Evolutionary conservation across 352 stramenopile species (phyloP).

Genomic region (Globisporangium cystogenes): DNA sequence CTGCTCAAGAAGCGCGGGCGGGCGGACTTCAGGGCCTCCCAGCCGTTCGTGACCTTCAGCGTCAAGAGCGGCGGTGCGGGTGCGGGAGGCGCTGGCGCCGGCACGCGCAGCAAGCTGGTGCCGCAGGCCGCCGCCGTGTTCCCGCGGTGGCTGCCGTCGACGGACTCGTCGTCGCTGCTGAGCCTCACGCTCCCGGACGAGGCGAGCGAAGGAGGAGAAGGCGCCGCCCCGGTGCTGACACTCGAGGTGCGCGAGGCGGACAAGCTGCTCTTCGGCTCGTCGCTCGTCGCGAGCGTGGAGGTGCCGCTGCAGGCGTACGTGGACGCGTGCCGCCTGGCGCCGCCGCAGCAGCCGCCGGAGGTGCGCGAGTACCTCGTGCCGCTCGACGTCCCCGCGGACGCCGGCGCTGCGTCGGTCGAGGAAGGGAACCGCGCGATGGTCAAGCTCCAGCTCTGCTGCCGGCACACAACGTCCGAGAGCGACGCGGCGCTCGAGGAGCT

Average conservation of each 20-base stretch:
- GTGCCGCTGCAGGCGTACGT: constrained; percentile 51
- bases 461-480: constrained; percentile 17
- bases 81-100: constrained; percentile 10
- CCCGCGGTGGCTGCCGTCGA: constrained; percentile 49
- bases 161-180: constrained; percentile 22
- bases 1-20: constrained; percentile 41
- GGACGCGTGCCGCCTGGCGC: constrained; percentile 22
- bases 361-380: constrained; percentile 49
- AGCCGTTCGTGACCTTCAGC: constrained; percentile 43
- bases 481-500: constrained; percentile 2
- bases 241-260: constrained; percentile 73
- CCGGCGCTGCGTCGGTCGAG: constrained; percentile 1
- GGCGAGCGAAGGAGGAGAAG: too few species aligned
- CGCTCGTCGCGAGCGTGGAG: constrained; percentile 37
- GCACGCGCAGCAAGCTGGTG: constrained; percentile 31
- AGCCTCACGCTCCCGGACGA: constrained; percentile 29
- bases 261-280: constrained; percentile 66
- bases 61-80: constrained; percentile 30
- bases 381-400: constrained; percentile 18
- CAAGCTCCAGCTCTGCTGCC: constrained; percentile 47
- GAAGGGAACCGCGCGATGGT: constrained; percentile 20
- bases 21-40: constrained; percentile 34
- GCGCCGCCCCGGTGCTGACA: constrained; percentile 28
- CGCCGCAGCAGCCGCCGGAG: constrained; percentile 13
- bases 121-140: constrained; percentile 48